phyloP scores from a whole-genome alignment of 495 filamentous ascomycete species.

The Penicillium cosmopolitanum region DNA sequence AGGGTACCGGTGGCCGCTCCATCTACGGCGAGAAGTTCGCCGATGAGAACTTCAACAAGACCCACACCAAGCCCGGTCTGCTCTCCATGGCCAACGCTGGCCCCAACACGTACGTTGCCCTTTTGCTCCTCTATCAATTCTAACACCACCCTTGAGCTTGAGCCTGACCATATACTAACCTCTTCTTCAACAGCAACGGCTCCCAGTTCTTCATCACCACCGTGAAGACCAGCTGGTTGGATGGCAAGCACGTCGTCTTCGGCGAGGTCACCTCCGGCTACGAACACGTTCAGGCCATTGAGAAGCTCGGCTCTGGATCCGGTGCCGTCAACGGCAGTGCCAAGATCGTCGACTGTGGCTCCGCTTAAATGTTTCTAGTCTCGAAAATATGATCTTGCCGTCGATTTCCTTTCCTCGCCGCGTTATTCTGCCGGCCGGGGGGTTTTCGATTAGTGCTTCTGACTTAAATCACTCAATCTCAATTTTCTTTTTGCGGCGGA shows the following conservation, averaged over 20 bases:
- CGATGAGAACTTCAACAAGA: constrained; percentile 90
- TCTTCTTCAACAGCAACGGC: constrained; percentile 70
- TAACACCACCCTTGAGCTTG: not conserved
- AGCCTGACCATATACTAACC: not conserved
- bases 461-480: not conserved
- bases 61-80: constrained; percentile 86
- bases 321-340: constrained; percentile 64
- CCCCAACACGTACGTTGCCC: constrained; percentile 68
- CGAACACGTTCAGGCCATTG: constrained; percentile 68
- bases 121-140: not conserved
- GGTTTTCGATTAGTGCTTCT: not conserved
- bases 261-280: constrained; percentile 77
- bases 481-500: too few species aligned
- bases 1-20: constrained; percentile 89
- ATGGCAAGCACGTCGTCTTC: constrained; percentile 98
- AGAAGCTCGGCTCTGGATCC: constrained; percentile 66
- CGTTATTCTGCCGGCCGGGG: not conserved
- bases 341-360: constrained; percentile 66
- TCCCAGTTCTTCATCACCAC: constrained; percentile 99
- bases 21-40: constrained; percentile 98
- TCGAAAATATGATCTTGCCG: constrained; percentile 2
- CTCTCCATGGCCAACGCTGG: constrained; percentile 98
- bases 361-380: constrained; percentile 5
- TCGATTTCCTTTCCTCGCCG: not conserved
- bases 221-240: constrained; percentile 85